Conservation (phyloP, 768 basidiomycete species). For the Trametes maxima region DNA sequence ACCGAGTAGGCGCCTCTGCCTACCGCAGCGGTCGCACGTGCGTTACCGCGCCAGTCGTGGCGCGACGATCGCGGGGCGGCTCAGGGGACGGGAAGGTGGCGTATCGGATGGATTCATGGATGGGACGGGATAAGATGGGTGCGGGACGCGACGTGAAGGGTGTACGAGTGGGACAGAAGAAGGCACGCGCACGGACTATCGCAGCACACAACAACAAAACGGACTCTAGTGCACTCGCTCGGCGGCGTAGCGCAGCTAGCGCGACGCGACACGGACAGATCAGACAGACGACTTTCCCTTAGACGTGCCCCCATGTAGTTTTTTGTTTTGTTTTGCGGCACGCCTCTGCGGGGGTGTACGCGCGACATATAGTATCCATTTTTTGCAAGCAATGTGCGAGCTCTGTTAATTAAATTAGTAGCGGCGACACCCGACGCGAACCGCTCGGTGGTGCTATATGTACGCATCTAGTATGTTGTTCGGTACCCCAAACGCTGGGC, state of each 20-base stretch:
- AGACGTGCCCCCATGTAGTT: neutral
- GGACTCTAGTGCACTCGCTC: conserved; percentile 9
- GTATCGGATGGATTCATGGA: too few species aligned
- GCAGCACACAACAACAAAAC: conserved; percentile 10
- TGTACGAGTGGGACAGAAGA: conserved; percentile 10
- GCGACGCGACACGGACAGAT: neutral
- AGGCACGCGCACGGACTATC: conserved; percentile 21
- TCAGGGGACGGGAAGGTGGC: neutral
- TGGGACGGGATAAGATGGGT: neutral
- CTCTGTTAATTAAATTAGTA: too few species aligned
- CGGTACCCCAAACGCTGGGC: too few species aligned
- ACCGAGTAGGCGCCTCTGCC: conserved; percentile 29
- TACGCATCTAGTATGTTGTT: too few species aligned
- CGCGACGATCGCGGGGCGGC: too few species aligned
- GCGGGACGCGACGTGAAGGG: neutral
- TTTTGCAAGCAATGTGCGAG: too few species aligned
- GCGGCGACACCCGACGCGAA: too few species aligned
- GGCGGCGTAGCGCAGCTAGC: neutral
- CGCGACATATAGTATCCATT: too few species aligned
- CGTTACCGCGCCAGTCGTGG: neutral
- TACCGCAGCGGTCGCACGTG: neutral
- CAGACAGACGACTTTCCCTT: conserved; percentile 2
- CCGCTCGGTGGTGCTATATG: too few species aligned
- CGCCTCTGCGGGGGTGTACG: too few species aligned
- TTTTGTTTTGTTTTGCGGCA: neutral